phyloP scores from a whole-genome alignment of 2,329 filamentous ascomycete genomes.

The Diplodia mutila region DNA sequence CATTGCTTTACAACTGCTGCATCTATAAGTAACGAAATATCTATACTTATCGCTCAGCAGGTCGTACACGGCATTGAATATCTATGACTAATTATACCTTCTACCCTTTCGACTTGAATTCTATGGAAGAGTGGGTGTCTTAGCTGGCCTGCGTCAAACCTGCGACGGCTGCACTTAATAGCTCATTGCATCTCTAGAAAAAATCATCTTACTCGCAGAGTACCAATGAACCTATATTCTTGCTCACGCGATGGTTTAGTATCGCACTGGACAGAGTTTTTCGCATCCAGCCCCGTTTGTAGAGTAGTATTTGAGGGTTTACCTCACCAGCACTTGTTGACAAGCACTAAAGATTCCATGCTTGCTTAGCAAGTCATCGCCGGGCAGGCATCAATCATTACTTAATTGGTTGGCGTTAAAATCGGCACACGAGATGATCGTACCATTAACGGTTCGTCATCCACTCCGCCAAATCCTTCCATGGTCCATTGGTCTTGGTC shows the following conservation, averaged over 20 bases:
- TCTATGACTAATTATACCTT: neutral
- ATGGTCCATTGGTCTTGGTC: neutral
- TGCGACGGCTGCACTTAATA: neutral
- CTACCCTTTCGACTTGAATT: neutral
- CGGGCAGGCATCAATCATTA: too few species aligned
- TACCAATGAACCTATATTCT: neutral
- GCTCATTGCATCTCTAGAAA: neutral
- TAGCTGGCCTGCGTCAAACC: neutral
- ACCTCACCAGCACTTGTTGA: too few species aligned
- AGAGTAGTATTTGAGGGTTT: neutral
- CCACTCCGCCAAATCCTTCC: neutral
- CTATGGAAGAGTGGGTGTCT: neutral
- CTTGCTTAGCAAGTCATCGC: neutral
- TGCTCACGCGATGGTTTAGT: neutral
- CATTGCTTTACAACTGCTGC: neutral
- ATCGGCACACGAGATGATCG: neutral
- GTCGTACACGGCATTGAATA: too few species aligned
- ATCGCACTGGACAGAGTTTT: neutral
- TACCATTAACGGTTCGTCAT: neutral
- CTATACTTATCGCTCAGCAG: too few species aligned
- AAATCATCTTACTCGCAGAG: neutral
- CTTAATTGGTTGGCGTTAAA: neutral
- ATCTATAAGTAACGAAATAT: too few species aligned
- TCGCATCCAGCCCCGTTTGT: neutral
- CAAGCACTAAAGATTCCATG: neutral